Conservation (phyloP, 257 asterid species). For the Salvia rosmarinus region DNA sequence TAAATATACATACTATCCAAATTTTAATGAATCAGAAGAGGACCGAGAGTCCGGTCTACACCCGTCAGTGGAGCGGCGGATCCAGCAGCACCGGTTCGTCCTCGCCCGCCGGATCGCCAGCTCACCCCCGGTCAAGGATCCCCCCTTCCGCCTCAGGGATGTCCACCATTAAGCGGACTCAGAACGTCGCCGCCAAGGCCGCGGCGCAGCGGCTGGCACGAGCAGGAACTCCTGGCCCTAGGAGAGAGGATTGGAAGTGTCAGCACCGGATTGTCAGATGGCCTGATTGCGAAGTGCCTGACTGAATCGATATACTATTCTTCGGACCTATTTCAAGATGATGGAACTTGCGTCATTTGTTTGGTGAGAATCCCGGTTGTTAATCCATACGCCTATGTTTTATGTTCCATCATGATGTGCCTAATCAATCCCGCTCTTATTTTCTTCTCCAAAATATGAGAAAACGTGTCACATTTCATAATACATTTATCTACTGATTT, state of each 20-base stretch:
- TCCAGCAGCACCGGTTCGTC: slow-evolving; percentile 95
- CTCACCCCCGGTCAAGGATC: slow-evolving; percentile 86
- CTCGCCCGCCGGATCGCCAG: slow-evolving; percentile 89
- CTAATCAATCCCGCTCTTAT: neutral
- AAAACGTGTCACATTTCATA: neutral
- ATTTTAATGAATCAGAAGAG: too few species aligned
- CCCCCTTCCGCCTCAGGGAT: slow-evolving; percentile 73
- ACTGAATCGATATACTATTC: slow-evolving; percentile 59
- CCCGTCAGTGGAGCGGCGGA: slow-evolving; percentile 98
- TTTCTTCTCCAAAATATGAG: neutral
- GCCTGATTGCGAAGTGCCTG: slow-evolving; percentile 54
- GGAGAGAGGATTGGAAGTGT: slow-evolving; percentile 84
- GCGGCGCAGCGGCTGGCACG: slow-evolving; percentile 94
- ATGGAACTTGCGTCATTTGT: slow-evolving; percentile 72
- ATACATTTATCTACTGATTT: too few species aligned
- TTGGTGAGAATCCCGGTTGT: slow-evolving; percentile 53
- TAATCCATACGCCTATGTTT: neutral
- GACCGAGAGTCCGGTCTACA: slow-evolving; percentile 12
- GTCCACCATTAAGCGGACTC: slow-evolving; percentile 87
- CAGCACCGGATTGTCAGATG: slow-evolving; percentile 73
- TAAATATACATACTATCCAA: neutral
- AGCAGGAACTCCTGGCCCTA: slow-evolving; percentile 83
- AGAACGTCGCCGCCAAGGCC: slow-evolving; percentile 95
- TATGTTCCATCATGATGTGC: neutral
- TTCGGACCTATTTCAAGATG: slow-evolving; percentile 60